Conservation (phyloP, 495 filamentous ascomycete species). For the Penicillium canariense region DNA sequence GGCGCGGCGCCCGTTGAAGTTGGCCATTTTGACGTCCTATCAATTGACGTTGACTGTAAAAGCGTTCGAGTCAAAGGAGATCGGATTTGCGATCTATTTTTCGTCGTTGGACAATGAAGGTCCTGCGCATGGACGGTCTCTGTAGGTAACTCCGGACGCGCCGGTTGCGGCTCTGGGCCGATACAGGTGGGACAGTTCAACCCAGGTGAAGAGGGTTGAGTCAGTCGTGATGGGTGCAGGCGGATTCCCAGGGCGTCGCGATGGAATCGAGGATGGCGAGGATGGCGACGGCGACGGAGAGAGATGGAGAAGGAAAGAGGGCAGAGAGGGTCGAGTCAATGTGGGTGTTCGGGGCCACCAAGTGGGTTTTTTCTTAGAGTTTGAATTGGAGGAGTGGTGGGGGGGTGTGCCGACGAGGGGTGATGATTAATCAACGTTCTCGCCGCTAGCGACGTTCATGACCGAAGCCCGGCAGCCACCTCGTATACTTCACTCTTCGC, state of each 20-base stretch:
- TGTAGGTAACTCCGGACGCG: conserved; percentile 5
- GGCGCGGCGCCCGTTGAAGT: conserved; percentile 65
- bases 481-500: neutral
- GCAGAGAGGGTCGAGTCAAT: conserved; percentile 6
- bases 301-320: conserved; percentile 6
- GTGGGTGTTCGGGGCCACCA: neutral
- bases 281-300: neutral
- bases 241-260: conserved; percentile 1
- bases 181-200: neutral
- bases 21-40: conserved; percentile 52
- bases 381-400: conserved; percentile 14
- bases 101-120: conserved; percentile 2
- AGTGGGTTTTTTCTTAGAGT: conserved; percentile 21
- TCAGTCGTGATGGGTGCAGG: neutral
- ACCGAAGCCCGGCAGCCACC: neutral
- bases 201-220: neutral
- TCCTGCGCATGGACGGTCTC: conserved; percentile 3
- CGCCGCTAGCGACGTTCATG: conserved; percentile 1
- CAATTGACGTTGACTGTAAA: neutral
- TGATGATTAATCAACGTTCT: conserved; percentile 24
- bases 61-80: neutral
- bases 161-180: conserved; percentile 24
- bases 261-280: conserved; percentile 6
- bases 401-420: conserved; percentile 7
- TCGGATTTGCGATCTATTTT: neutral